Percentiles rank a stretch among this genome's conserved stretches.
Evolutionary conservation across 768 basidiomycete genomes (phyloP).

Genomic region (Mycena sanguinolenta): DNA sequence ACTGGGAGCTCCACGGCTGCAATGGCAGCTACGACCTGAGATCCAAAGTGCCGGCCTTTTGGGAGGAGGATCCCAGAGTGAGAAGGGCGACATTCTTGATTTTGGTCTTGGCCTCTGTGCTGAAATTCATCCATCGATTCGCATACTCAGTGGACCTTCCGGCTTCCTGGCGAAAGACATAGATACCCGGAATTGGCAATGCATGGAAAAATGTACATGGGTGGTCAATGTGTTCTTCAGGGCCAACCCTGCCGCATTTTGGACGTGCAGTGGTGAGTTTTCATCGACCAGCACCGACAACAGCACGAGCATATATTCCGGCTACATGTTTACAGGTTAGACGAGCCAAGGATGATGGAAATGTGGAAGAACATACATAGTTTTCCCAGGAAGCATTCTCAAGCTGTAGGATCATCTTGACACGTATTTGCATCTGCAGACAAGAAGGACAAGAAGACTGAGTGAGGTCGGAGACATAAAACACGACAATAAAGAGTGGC

Average conservation of each 20-base stretch:
- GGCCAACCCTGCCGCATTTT: constrained; percentile 97
- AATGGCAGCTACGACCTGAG: constrained; percentile 95
- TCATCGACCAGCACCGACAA: constrained; percentile 88
- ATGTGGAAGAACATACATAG: constrained; percentile 74
- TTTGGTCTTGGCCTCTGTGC: constrained; percentile 74
- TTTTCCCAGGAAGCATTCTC: constrained; percentile 89
- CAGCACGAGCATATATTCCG: constrained; percentile 93
- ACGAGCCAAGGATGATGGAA: constrained; percentile 33
- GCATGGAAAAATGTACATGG: constrained; percentile 71
- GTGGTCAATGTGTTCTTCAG: constrained; percentile 96
- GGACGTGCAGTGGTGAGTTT: constrained; percentile 73
- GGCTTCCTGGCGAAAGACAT: constrained; percentile 66
- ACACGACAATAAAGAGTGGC: constrained; percentile 54
- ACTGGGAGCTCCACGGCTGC: constrained; percentile 93
- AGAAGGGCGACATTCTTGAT: constrained; percentile 91
- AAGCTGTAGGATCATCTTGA: constrained; percentile 91
- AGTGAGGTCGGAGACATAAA: constrained; percentile 40
- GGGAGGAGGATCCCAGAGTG: constrained; percentile 80
- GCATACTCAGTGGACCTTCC: constrained; percentile 82
- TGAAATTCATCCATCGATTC: constrained; percentile 86
- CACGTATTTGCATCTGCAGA: constrained; percentile 86
- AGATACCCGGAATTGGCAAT: constrained; percentile 37
- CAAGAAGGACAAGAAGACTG: constrained; percentile 35
- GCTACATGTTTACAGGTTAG: constrained; percentile 62
- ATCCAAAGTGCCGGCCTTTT: constrained; percentile 86